A percentile compares a stretch with the other conserved stretches of the same genome.
Conservation (phyloP, 164 flowering plant genomes). For the Liquidambar formosana region DNA sequence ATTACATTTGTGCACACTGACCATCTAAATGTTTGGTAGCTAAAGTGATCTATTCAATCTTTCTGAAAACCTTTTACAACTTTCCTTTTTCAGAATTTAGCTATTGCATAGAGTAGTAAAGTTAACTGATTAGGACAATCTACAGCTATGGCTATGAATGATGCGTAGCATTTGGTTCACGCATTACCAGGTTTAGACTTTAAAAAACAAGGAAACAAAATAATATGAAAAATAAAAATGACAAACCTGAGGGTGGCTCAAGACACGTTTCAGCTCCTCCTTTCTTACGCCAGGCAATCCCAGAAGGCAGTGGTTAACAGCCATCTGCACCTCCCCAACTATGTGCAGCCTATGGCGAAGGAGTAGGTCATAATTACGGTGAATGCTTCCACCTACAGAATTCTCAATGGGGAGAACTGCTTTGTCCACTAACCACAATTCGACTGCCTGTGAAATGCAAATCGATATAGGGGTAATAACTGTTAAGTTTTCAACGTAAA, state of each 20-base stretch:
- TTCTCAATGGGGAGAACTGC: conserved; percentile 78
- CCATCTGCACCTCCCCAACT: conserved; percentile 66
- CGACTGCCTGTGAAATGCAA: conserved; percentile 66
- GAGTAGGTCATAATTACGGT: conserved; percentile 69
- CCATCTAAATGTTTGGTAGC: not conserved
- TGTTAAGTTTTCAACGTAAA: not conserved
- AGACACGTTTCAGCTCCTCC: conserved; percentile 54
- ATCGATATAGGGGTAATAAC: not conserved
- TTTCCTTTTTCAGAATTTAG: not conserved
- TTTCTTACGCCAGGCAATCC: conserved; percentile 57
- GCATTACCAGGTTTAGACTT: not conserved
- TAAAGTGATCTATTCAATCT: not conserved
- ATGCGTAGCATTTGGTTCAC: not conserved
- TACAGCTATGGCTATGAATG: not conserved
- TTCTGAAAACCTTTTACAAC: not conserved
- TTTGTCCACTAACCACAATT: conserved; percentile 66
- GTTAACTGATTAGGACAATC: not conserved
- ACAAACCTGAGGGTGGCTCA: conserved; percentile 72
- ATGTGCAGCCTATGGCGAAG: conserved; percentile 73
- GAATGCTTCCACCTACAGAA: conserved; percentile 70
- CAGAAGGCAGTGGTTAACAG: conserved; percentile 60
- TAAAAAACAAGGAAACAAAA: not conserved
- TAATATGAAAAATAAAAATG: not conserved
- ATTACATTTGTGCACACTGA: not conserved
- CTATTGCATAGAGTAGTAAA: not conserved